Evolutionary conservation across 2,329 filamentous ascomycete species (phyloP).

Genomic region (Sarocladium strictum): DNA sequence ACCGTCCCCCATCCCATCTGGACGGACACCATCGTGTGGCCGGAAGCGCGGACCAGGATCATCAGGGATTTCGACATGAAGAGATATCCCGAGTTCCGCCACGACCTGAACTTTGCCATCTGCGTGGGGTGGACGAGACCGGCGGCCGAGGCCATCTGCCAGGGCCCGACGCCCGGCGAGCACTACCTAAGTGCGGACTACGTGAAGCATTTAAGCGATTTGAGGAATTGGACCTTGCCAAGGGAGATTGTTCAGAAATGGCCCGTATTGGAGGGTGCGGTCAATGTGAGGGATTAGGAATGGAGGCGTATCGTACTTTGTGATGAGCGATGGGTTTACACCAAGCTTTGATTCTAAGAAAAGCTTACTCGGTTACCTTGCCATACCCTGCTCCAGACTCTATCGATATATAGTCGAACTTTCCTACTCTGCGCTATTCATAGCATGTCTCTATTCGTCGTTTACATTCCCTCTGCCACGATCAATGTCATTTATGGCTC

Average conservation of each 20-base stretch:
- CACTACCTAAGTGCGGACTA: slow-evolving; percentile 1
- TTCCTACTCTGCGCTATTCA: too few species aligned
- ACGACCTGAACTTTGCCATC: neutral
- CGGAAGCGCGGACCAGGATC: slow-evolving; percentile 15
- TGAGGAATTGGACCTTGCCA: slow-evolving; percentile 6
- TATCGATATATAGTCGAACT: too few species aligned
- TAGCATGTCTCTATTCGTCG: too few species aligned
- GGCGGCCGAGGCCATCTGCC: neutral
- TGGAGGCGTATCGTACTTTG: too few species aligned
- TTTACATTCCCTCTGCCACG: too few species aligned
- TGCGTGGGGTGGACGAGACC: slow-evolving; percentile 2
- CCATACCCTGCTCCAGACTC: too few species aligned
- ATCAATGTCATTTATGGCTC: too few species aligned
- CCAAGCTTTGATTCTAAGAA: too few species aligned
- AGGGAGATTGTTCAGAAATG: neutral
- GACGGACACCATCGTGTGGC: slow-evolving; percentile 19
- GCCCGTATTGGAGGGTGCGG: neutral
- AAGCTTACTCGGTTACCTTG: too few species aligned
- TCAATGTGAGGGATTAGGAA: slow-evolving; percentile 1
- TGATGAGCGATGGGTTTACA: too few species aligned
- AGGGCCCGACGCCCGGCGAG: slow-evolving; percentile 1
- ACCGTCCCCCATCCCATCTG: slow-evolving; percentile 20
- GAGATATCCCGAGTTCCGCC: neutral
- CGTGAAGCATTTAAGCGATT: slow-evolving; percentile 2
- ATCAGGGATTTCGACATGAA: slow-evolving; percentile 12